Evolutionary conservation across 2,329 filamentous ascomycete species (phyloP).

Genomic region (Sphaerostilbella broomeana): DNA sequence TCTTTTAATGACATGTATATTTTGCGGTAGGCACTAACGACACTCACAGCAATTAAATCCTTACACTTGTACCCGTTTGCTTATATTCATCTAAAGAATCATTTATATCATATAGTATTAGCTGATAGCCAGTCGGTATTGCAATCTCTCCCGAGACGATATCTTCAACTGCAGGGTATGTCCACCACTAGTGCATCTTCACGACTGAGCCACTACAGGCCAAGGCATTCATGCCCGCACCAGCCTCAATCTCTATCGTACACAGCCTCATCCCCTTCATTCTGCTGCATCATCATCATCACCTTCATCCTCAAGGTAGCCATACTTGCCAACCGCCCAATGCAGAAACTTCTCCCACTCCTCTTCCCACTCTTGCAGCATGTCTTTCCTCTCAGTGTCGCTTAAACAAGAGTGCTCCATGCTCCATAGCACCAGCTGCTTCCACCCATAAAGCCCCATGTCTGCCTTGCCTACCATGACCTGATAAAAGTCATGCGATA

Average conservation of each 20-base stretch:
- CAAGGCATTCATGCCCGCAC: too few relatives aligned
- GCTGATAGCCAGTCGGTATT: too few relatives aligned
- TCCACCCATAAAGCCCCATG: slow-evolving; percentile 65
- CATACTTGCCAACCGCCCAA: slow-evolving; percentile 41
- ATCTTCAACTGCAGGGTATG: too few relatives aligned
- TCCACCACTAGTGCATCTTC: too few relatives aligned
- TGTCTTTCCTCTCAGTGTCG: slow-evolving; percentile 31
- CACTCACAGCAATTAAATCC: too few relatives aligned
- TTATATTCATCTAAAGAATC: too few relatives aligned
- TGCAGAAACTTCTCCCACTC: slow-evolving; percentile 55
- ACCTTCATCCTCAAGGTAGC: slow-evolving; percentile 5
- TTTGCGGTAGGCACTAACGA: too few relatives aligned
- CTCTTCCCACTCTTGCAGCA: slow-evolving; percentile 40
- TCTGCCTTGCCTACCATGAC: slow-evolving; percentile 61
- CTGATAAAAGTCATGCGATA: slow-evolving; percentile 74
- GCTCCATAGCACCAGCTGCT: slow-evolving; percentile 59
- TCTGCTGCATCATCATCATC: not conserved
- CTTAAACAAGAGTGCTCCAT: slow-evolving; percentile 53
- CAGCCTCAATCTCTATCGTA: not conserved
- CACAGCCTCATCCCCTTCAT: not conserved
- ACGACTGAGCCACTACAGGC: too few relatives aligned
- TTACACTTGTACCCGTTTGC: too few relatives aligned
- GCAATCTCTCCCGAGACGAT: too few relatives aligned
- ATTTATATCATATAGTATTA: too few relatives aligned
- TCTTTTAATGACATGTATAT: too few relatives aligned